Base-by-base conservation (phyloP, 1,139 yeast genomes). In the Keqinozyma sinolaborantium region DNA sequence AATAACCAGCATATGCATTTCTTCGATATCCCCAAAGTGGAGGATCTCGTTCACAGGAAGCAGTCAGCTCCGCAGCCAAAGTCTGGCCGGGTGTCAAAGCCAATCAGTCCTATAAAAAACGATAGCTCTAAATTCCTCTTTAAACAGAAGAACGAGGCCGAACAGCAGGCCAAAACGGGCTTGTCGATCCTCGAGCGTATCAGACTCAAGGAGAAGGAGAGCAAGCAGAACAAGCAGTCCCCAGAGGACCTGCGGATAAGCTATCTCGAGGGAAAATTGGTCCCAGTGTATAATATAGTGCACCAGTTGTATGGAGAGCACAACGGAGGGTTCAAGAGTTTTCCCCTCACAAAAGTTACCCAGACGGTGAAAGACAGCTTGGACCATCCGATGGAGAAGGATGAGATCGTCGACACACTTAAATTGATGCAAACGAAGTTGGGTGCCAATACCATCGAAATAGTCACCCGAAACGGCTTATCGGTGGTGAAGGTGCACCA, bases 141-240 rank as follows among this genome's bases (percentile, higher is more conserved):
- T 39, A 53, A 49, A 25, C 52, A 48, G 16, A 47, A 47, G 25
- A 41, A 48, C 26, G 70, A 55, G 33, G 28, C 42, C 30, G 32
- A 47, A 42, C 34, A 49, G 41, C 24, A 41, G 13, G 21, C 35
- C 5, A 38, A 35, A 8, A 38, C 45, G 14, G 73, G 74, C 0
- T 39, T 70, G 8, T 55, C 73, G 2, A 45, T 73, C 5, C 44
- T 72, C 3, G 76, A 73, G 35, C 44, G 78, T 30, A 66, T 70
- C 25, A 53, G 50, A 34, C 32, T 53, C 16, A 68, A 64, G 35
- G 74, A 69, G 36, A 45, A 52, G 28, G 33, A 43, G 6, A 44
- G 36, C 5, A 43, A 44, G 8, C 21, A 16, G 15, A 42, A 40
- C n/a, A 38, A 64, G 1, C 66, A 69, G 2, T 18, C 21, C 10